Base-by-base conservation (phyloP, 2,329 filamentous ascomycete species). In the Cercospora zeae-maydis region DNA sequence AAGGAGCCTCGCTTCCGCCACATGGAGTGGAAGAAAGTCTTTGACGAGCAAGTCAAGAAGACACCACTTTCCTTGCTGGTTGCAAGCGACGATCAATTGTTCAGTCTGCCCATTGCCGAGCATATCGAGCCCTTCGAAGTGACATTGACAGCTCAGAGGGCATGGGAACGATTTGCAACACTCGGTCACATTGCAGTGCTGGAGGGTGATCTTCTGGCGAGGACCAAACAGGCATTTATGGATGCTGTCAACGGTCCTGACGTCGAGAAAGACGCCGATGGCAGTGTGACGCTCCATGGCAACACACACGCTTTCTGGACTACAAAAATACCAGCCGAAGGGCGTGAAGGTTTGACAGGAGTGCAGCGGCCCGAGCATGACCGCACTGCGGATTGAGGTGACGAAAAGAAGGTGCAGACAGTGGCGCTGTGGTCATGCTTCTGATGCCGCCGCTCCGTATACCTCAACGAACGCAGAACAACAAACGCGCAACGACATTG, bases 111-210 rank as follows among this genome's bases (percentile, higher is more conserved):
- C 0, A 75, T 90, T 6, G 82, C 82, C 9, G 83, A 88, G 71
- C 79, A 84, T 31, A 78, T 75, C 31, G 78, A 86, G 52, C 76
- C 79, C 52, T 89, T 86, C 79, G 83, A 82, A 21, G 81, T 84
- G 0, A 84, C 82, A 80, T 73, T 90, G 62, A 78, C 75, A 30
- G 81, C 82, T 62, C 83, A 89, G 55, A 82, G 80, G 59, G 75
- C 91, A 54, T 90, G 87, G 85, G 80, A 83, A 58, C 81, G 89
- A 36, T 81, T 88, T 63, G 80, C 79, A 53, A 92, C 88, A 11
- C 76, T 91, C 62, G 89, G 87, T 70, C 88, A 91, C 72, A 83
- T 92, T 64, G 83, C 85, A 3, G 79, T 87, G 58, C 75, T 90
- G 11, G 74, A 78, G 56, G 76, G 82, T 52, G 83, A 80, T 1